Evolutionary conservation across 129 eudicot species (phyloP).

Genomic region (Kitagawia praeruptora): DNA sequence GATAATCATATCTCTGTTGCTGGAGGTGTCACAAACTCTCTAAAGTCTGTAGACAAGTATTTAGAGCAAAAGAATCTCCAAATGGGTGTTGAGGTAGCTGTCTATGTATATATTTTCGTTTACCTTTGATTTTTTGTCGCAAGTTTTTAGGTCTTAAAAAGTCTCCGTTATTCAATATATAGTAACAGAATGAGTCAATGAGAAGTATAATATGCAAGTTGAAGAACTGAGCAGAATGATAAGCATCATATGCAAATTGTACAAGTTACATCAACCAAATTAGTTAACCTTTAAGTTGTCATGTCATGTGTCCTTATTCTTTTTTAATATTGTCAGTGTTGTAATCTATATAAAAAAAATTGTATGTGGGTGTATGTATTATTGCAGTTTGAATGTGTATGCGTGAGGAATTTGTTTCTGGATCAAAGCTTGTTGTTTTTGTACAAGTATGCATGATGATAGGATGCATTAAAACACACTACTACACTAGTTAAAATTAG

Average conservation of each 20-base stretch:
- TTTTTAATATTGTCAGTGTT: background rate
- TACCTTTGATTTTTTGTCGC: background rate
- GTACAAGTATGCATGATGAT: background rate
- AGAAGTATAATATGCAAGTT: background rate
- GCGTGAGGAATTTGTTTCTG: background rate
- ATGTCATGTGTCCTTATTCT: background rate
- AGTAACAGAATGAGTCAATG: background rate
- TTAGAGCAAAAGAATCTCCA: slow-evolving; percentile 64
- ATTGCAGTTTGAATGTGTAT: background rate
- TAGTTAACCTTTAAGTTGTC: background rate
- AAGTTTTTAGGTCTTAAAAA: background rate
- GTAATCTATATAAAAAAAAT: background rate
- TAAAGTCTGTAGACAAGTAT: slow-evolving; percentile 75
- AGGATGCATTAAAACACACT: background rate
- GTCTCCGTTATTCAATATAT: background rate
- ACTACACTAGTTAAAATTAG: background rate
- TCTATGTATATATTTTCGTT: background rate
- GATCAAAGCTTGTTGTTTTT: background rate
- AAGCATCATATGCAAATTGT: background rate
- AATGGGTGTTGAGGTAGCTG: slow-evolving; percentile 84
- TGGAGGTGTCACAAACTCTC: slow-evolving; percentile 76
- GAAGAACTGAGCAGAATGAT: background rate
- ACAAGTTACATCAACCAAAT: background rate
- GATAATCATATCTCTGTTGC: slow-evolving; percentile 89
- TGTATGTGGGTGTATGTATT: background rate